Evolutionary conservation across 2,329 filamentous ascomycete species (phyloP).

Genomic region (Monosporascus ibericus): DNA sequence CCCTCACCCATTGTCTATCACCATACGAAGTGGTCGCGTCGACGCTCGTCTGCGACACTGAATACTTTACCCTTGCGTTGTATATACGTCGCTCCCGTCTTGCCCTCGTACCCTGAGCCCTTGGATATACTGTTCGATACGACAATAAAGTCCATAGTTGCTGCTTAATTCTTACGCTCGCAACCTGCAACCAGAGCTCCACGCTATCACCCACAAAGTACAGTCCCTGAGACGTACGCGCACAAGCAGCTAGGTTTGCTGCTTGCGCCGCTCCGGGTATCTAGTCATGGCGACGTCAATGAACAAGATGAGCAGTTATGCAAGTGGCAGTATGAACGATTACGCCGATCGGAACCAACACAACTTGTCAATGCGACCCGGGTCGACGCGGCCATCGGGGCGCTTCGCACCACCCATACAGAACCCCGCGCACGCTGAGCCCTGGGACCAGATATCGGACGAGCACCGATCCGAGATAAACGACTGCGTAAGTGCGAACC

Average conservation of each 20-base stretch:
- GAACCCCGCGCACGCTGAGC: conserved; percentile 23
- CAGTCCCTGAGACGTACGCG: conserved; percentile 6
- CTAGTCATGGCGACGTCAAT: conserved; percentile 17
- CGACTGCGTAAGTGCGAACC: conserved; percentile 67
- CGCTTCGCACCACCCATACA: conserved; percentile 24
- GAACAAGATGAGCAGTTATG: conserved; percentile 27
- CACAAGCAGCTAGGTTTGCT: conserved; percentile 1
- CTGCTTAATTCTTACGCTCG: background rate
- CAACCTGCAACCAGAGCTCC: background rate
- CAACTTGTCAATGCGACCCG: conserved; percentile 21
- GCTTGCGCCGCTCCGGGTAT: background rate
- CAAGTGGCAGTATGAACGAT: conserved; percentile 10
- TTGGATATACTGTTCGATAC: background rate
- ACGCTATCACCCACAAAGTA: conserved; percentile 6
- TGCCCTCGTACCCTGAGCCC: background rate
- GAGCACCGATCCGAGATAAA: conserved; percentile 91
- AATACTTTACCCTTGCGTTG: background rate
- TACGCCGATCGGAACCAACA: conserved; percentile 12
- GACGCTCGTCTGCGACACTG: background rate
- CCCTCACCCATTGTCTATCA: background rate
- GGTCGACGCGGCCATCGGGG: conserved; percentile 20
- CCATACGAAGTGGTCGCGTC: background rate
- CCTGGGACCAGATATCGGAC: conserved; percentile 57
- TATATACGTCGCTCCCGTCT: background rate
- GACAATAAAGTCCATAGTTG: background rate